Evolutionary conservation across 2,329 filamentous ascomycete genomes (phyloP), one percentile per base, ranked within the genome.

Genomic region (Alternaria incomplexa): DNA sequence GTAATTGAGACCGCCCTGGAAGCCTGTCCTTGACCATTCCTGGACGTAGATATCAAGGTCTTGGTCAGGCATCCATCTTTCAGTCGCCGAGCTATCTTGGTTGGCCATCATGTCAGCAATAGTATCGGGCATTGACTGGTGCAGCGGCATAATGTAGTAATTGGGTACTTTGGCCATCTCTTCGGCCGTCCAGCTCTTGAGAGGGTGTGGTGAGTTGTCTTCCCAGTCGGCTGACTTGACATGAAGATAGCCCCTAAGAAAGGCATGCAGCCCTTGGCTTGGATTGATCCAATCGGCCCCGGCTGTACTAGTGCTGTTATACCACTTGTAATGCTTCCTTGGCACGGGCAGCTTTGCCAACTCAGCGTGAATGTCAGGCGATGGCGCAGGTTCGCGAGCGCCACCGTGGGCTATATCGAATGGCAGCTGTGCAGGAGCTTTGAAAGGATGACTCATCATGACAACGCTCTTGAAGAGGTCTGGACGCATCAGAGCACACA

Each of bases 241-340:
- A 71, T 91, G 85, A 66, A 91, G 87, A 72, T 91, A 92, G 4
- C 89, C 89, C 10, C 89, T 84, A 1, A 91, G 80, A 64, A 91
- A 91, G 1, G 77, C 75, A n/a, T 85, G 81, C 12, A 91, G 80
- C 3, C 87, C 86, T 61, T 87, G 84, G 1, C 79, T 70, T 0
- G 85, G 83, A 26, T 80, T 71, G 22, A 79, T 73, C 85, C 85
- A 86, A 30, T 87, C 81, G 3, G 63, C 32, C 1, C 81, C 82
- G 1, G 87, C 87, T 2, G 73, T 62, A 0, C 81, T 53, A 3
- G 83, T 84, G 3, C 86, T 85, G 69, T 89, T 89, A 76, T 89
- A 91, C 85, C 85, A 89, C 76, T 90, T 90, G 81, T 91, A 92
- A 74, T 91, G 89, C 73, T 91, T 91, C 9, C 87, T 74, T 0